A percentile compares a stretch with the other conserved stretches of the same genome.
phyloP scores from a whole-genome alignment of 768 basidiomycete genomes.

The Hygrophoropsis aurantiaca region DNA sequence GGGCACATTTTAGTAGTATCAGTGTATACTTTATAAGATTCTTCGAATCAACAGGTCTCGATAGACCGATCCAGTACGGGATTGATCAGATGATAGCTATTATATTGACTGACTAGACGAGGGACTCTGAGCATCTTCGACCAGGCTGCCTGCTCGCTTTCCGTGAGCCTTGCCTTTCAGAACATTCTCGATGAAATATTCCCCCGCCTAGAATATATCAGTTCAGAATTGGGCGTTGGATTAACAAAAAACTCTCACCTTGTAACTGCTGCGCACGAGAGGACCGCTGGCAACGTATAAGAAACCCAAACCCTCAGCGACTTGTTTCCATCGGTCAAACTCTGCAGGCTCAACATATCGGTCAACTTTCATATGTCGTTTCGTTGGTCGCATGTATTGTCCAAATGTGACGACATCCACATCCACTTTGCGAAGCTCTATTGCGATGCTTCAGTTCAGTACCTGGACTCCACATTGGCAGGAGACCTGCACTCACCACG shows the following conservation, averaged over 20 bases:
- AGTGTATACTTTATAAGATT: too few relatives aligned
- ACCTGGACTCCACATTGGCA: neutral
- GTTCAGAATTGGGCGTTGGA: neutral
- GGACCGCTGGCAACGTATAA: slow-evolving; percentile 97
- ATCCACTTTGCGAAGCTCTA: slow-evolving; percentile 83
- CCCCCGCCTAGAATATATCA: slow-evolving; percentile 69
- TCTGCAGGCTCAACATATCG: slow-evolving; percentile 94
- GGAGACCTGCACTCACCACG: slow-evolving; percentile 54
- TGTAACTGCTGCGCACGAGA: slow-evolving; percentile 93
- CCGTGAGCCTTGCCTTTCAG: slow-evolving; percentile 58
- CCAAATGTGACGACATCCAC: slow-evolving; percentile 99
- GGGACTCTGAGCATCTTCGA: slow-evolving; percentile 23
- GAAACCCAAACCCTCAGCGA: slow-evolving; percentile 94
- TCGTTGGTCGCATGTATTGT: slow-evolving; percentile 99
- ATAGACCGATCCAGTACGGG: too few relatives aligned
- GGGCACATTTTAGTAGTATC: too few relatives aligned
- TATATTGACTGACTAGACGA: slow-evolving; percentile 3
- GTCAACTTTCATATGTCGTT: slow-evolving; percentile 98
- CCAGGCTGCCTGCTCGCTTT: slow-evolving; percentile 36
- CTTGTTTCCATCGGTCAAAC: slow-evolving; percentile 87
- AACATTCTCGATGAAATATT: slow-evolving; percentile 93
- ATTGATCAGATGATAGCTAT: neutral
- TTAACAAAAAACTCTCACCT: slow-evolving; percentile 56
- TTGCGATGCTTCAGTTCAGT: slow-evolving; percentile 4
- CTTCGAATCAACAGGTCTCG: too few relatives aligned